These are phyloP conservation scores for Terfezia boudieri DNA, from an alignment of 495 filamentous ascomycete species.

Conservation along the genomic window DNA sequence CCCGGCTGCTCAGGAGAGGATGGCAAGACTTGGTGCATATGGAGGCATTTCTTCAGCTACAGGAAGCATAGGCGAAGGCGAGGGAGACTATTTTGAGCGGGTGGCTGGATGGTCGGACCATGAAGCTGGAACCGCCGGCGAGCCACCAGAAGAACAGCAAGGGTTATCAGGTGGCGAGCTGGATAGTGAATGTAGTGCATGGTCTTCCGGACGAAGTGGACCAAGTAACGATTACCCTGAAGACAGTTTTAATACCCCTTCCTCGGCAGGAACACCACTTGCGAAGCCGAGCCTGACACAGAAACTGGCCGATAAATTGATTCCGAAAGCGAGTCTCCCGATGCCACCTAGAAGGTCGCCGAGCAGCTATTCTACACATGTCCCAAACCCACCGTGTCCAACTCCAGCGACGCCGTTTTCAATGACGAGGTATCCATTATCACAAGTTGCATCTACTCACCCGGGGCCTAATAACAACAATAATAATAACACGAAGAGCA, in stretches of 20 bases:
- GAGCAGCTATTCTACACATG: not conserved
- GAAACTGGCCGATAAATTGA: not conserved
- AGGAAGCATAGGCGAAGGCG: not conserved
- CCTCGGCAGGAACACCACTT: not conserved
- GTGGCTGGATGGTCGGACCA: not conserved
- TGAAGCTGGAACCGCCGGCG: not conserved
- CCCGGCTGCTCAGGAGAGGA: slow-evolving; percentile 7
- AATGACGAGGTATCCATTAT: no score
- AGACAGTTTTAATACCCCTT: not conserved
- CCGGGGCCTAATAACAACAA: not conserved
- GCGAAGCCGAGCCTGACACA: not conserved
- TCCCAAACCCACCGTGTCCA: not conserved
- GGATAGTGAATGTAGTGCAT: no score
- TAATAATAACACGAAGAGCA: not conserved
- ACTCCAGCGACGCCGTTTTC: no score
- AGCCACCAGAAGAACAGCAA: not conserved
- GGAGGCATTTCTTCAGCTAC: slow-evolving; percentile 3
- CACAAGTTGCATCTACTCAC: no score
- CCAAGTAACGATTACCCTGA: not conserved
- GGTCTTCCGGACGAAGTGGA: no score
- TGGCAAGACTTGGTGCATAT: slow-evolving; percentile 4
- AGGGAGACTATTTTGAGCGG: not conserved
- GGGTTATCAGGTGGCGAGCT: not conserved
- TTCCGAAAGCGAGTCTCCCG: not conserved
- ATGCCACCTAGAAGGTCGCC: not conserved